Evolutionary conservation across 306 rosid genomes (phyloP).

Genomic region (Albizia julibrissin): DNA sequence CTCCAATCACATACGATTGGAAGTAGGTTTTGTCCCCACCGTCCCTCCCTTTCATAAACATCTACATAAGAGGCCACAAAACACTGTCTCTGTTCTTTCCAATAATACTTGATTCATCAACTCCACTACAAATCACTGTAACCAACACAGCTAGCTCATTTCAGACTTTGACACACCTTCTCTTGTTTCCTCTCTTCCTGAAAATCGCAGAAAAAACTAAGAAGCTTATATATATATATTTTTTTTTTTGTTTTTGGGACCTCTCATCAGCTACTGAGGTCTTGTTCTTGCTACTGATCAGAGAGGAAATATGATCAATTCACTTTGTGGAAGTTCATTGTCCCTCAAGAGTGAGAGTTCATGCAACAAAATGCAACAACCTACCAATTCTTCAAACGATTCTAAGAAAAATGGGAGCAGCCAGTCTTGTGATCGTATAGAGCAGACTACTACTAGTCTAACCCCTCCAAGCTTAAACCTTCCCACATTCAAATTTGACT

Average conservation of each 20-base stretch:
- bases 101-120: constrained; percentile 26
- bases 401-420: constrained; percentile 40
- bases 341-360: constrained; percentile 63
- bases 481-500: constrained; percentile 61
- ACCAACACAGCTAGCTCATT: neutral
- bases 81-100: constrained; percentile 46
- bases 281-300: neutral
- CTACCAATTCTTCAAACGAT: constrained; percentile 47
- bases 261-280: neutral
- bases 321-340: constrained; percentile 71
- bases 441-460: constrained; percentile 45
- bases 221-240: no score
- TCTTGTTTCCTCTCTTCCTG: neutral
- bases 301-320: constrained; percentile 56
- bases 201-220: neutral
- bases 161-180: neutral
- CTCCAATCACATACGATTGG: constrained; percentile 44
- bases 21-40: constrained; percentile 39
- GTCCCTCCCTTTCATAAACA: constrained; percentile 22
- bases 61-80: constrained; percentile 46
- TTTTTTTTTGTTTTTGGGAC: neutral
- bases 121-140: neutral
- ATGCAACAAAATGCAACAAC: constrained; percentile 49
- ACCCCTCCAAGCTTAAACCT: constrained; percentile 73
- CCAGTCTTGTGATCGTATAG: constrained; percentile 46